phyloP scores from a whole-genome alignment of 805 yeast genomes.

The Blastobotrys peoriensis region DNA sequence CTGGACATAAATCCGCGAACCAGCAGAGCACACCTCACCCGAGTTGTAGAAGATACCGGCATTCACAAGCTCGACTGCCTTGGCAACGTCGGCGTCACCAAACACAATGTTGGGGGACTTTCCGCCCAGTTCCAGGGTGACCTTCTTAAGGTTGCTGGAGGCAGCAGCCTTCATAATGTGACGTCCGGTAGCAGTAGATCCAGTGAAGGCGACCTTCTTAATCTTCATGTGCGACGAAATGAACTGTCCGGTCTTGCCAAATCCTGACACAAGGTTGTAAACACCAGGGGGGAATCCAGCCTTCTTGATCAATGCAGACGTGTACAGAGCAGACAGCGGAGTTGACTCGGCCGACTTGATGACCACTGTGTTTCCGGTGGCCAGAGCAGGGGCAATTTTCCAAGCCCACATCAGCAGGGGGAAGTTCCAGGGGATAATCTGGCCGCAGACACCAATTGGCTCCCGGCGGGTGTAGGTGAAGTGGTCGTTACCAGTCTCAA shows the following conservation, averaged over 20 bases:
- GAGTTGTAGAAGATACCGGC: constrained; percentile 85
- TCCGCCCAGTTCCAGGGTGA: constrained; percentile 93
- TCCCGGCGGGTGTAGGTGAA: constrained; percentile 67
- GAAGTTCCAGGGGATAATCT: constrained; percentile 70
- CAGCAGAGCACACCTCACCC: constrained; percentile 96
- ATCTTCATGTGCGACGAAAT: constrained; percentile 58
- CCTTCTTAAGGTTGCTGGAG: constrained; percentile 68
- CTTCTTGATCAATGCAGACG: constrained; percentile 50
- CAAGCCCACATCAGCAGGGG: constrained; percentile 69
- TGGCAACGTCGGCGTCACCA: constrained; percentile 75
- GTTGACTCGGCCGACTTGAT: constrained; percentile 74
- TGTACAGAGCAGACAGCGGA: constrained; percentile 60
- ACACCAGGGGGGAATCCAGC: constrained; percentile 81
- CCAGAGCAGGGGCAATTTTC: constrained; percentile 80
- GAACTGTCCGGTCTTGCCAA: constrained; percentile 63
- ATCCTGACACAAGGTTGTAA: constrained; percentile 64
- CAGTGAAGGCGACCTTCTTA: constrained; percentile 90
- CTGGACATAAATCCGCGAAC: constrained; percentile 86
- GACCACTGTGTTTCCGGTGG: constrained; percentile 70
- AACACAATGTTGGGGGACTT: constrained; percentile 88
- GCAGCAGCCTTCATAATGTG: constrained; percentile 72
- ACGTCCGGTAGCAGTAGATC: constrained; percentile 88
- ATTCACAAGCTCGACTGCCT: constrained; percentile 67
- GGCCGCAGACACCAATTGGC: constrained; percentile 62
- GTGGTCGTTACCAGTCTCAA: constrained; percentile 56